These are phyloP conservation scores for Plicaturopsis crispa DNA, from an alignment of 768 basidiomycete genomes.

Conservation along the genomic window DNA sequence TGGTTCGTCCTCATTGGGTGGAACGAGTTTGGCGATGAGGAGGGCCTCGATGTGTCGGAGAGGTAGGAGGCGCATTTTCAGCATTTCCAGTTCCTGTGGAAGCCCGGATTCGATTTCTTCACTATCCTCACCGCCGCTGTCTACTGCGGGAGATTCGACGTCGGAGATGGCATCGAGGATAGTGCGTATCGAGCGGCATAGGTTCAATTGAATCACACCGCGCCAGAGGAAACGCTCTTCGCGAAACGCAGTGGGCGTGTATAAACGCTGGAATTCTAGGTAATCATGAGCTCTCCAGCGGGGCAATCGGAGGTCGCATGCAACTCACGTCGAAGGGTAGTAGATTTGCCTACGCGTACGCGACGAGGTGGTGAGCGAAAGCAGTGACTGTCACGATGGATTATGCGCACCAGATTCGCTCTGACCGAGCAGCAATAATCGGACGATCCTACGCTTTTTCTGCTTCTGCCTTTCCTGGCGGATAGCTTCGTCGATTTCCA, in stretches of 20 bases:
- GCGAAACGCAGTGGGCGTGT: constrained; percentile 67
- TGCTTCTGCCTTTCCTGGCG: constrained; percentile 45
- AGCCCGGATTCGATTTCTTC: constrained; percentile 21
- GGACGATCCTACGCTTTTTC: constrained; percentile 63
- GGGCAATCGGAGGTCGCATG: neutral
- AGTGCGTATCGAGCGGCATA: constrained; percentile 68
- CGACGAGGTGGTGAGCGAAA: constrained; percentile 6
- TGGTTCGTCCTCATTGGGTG: constrained; percentile 56
- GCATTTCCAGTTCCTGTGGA: constrained; percentile 42
- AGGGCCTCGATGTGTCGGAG: constrained; percentile 64
- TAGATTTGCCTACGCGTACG: constrained; percentile 59
- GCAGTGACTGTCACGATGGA: constrained; percentile 7
- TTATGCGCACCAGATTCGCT: constrained; percentile 64
- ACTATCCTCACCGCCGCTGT: constrained; percentile 25
- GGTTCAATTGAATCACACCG: constrained; percentile 75
- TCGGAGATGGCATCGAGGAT: constrained; percentile 52
- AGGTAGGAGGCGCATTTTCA: constrained; percentile 56
- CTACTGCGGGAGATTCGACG: constrained; percentile 5
- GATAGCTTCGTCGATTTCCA: constrained; percentile 69
- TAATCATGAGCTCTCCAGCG: neutral
- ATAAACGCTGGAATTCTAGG: constrained; percentile 70
- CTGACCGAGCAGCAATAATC: constrained; percentile 72
- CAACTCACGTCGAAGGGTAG: constrained; percentile 69
- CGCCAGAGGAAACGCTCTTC: constrained; percentile 79
- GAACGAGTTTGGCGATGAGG: constrained; percentile 63